A percentile compares a stretch with the other conserved stretches of the same genome.
Evolutionary conservation across 352 stramenopile species (phyloP).

Genomic region (Globisporangium nagaii): DNA sequence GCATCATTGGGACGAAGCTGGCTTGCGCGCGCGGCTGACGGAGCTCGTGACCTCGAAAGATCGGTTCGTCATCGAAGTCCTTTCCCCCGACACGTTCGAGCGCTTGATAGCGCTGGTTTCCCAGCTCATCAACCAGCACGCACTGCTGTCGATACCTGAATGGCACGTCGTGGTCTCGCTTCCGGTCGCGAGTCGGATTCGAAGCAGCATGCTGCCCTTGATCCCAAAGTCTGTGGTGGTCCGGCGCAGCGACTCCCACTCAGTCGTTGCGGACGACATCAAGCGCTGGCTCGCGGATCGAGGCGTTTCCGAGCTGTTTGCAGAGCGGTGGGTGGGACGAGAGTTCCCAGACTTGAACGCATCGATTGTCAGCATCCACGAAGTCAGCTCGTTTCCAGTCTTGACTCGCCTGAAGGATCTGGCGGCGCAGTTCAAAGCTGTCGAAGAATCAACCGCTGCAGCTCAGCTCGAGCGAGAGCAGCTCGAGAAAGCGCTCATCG

Average conservation of each 20-base stretch:
- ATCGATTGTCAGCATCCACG: neutral
- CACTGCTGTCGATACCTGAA: constrained; percentile 36
- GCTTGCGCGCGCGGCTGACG: constrained; percentile 11
- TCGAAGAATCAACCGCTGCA: neutral
- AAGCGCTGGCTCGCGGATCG: constrained; percentile 12
- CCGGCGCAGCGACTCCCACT: neutral
- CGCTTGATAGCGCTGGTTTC: constrained; percentile 32
- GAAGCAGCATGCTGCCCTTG: constrained; percentile 23
- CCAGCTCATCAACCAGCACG: constrained; percentile 44
- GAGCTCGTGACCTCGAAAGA: constrained; percentile 25
- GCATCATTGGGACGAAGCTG: constrained; percentile 5
- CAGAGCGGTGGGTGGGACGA: constrained; percentile 6
- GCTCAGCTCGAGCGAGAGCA: constrained; percentile 3
- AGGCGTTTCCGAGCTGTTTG: constrained; percentile 10
- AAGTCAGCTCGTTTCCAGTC: neutral
- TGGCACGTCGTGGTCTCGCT: constrained; percentile 41
- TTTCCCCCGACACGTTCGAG: constrained; percentile 22
- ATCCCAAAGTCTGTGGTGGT: constrained; percentile 17
- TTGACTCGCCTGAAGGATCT: neutral
- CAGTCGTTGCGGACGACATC: neutral
- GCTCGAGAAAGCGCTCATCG: constrained; percentile 6
- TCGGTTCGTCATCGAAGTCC: constrained; percentile 35
- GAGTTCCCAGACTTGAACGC: neutral
- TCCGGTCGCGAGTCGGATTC: constrained; percentile 20
- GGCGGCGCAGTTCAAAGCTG: neutral